phyloP scores from a whole-genome alignment of 345 rosid genomes.

The Brassica rapa region DNA sequence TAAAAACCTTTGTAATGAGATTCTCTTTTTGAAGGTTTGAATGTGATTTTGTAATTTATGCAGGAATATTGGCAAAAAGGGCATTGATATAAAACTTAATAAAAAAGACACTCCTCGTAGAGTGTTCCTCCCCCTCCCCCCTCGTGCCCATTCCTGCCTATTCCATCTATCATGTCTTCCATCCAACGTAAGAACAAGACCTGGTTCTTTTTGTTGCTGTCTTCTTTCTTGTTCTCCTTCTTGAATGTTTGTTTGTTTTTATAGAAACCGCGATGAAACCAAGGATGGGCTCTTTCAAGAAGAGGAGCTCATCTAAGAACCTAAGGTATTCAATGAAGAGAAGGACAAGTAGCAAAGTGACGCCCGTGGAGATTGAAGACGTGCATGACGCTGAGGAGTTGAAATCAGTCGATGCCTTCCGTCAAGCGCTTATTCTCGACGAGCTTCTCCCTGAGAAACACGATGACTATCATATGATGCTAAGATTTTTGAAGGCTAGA shows the following conservation, averaged over 20 bases:
- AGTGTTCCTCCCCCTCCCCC: conserved; percentile 38
- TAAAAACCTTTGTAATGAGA: background rate
- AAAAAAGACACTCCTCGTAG: conserved; percentile 30
- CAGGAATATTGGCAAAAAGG: conserved; percentile 47
- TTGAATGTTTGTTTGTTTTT: conserved; percentile 9
- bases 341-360: conserved; percentile 77
- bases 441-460: conserved; percentile 76
- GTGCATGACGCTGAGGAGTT: conserved; percentile 72
- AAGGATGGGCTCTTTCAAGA: conserved; percentile 68
- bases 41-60: conserved; percentile 4
- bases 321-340: conserved; percentile 71
- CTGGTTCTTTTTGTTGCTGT: background rate
- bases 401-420: conserved; percentile 76
- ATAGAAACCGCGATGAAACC: conserved; percentile 46
- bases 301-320: conserved; percentile 70
- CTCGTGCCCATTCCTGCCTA: conserved; percentile 46
- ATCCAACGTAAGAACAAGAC: conserved; percentile 12
- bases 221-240: conserved; percentile 10
- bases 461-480: conserved; percentile 91
- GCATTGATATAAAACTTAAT: conserved; percentile 28
- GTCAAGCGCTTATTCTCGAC: conserved; percentile 72
- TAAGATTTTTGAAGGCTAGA: conserved; percentile 93
- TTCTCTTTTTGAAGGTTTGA: background rate
- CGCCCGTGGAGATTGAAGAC: conserved; percentile 62
- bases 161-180: conserved; percentile 49